These are phyloP conservation scores for Aspergillus sclerotiicarbonarius DNA, from an alignment of 495 filamentous ascomycete species.

Conservation along the genomic window DNA sequence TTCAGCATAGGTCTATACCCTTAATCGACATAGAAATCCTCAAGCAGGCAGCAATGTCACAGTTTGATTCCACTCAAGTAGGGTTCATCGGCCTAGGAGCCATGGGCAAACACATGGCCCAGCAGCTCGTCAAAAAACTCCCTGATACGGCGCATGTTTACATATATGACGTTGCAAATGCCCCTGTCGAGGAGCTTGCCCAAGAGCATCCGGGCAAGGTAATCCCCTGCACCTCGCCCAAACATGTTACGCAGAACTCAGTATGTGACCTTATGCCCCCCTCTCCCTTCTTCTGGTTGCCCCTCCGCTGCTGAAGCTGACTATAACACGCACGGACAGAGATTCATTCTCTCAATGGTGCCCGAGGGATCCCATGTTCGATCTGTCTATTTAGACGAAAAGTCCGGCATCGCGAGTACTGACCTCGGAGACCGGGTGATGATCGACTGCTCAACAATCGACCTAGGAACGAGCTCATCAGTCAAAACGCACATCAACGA, in stretches of 20 bases:
- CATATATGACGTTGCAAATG: conserved; percentile 39
- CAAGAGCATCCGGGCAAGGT: conserved; percentile 26
- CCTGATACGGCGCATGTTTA: conserved; percentile 25
- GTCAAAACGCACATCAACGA: conserved; percentile 25
- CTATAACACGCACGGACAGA: conserved; percentile 36
- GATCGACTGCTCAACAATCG: conserved; percentile 46
- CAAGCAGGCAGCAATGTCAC: not conserved
- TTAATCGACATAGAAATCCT: not conserved
- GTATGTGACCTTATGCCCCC: no score
- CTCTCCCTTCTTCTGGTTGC: not conserved
- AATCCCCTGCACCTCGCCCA: conserved; percentile 24
- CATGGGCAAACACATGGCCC: conserved; percentile 49
- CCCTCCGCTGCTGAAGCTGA: not conserved
- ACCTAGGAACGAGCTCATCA: no score
- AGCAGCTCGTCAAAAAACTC: conserved; percentile 39
- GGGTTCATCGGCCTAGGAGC: conserved; percentile 50
- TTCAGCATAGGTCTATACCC: no score
- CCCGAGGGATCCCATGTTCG: conserved; percentile 66
- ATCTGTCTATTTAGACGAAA: conserved; percentile 45
- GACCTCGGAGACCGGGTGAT: conserved; percentile 32
- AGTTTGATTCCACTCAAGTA: conserved; percentile 9
- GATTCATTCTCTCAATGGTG: conserved; percentile 63
- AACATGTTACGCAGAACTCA: conserved; percentile 41
- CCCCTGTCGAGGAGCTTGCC: conserved; percentile 32
- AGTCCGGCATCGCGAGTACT: conserved; percentile 31